Conservation (phyloP, 352 stramenopile genomes). For the Phytophthora pisi region DNA sequence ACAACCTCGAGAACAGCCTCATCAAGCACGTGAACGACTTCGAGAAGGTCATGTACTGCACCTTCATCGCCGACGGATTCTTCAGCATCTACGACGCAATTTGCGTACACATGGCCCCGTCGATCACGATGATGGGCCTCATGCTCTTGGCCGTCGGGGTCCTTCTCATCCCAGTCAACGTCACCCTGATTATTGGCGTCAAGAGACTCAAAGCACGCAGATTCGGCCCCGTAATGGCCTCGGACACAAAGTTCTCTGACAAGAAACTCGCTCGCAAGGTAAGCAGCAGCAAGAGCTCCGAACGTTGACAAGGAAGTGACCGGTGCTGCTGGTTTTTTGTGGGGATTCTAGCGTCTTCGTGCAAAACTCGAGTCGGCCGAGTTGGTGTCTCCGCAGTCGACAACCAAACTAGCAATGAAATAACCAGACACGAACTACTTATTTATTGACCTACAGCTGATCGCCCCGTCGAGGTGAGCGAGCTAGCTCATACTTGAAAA, state of each 20-base stretch:
- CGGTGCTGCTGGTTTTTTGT: not conserved
- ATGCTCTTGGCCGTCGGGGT: constrained; percentile 62
- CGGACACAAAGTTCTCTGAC: not conserved
- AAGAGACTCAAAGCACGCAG: constrained; percentile 56
- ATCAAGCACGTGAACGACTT: constrained; percentile 62
- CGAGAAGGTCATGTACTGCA: constrained; percentile 62
- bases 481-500: too few relatives aligned
- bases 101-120: constrained; percentile 56
- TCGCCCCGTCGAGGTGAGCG: too few relatives aligned
- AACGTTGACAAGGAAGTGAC: not conserved
- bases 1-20: constrained; percentile 45
- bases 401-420: too few relatives aligned
- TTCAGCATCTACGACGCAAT: constrained; percentile 51
- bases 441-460: too few relatives aligned
- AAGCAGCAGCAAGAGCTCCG: not conserved
- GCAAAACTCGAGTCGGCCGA: not conserved
- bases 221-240: constrained; percentile 19
- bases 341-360: not conserved
- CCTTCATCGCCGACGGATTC: constrained; percentile 51
- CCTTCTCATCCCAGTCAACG: constrained; percentile 62
- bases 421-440: too few relatives aligned
- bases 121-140: constrained; percentile 71
- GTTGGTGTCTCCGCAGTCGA: not conserved
- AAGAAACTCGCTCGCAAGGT: not conserved
- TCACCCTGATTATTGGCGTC: constrained; percentile 63